Evolutionary conservation across 805 yeast genomes (phyloP).

Genomic region (Candida maris): DNA sequence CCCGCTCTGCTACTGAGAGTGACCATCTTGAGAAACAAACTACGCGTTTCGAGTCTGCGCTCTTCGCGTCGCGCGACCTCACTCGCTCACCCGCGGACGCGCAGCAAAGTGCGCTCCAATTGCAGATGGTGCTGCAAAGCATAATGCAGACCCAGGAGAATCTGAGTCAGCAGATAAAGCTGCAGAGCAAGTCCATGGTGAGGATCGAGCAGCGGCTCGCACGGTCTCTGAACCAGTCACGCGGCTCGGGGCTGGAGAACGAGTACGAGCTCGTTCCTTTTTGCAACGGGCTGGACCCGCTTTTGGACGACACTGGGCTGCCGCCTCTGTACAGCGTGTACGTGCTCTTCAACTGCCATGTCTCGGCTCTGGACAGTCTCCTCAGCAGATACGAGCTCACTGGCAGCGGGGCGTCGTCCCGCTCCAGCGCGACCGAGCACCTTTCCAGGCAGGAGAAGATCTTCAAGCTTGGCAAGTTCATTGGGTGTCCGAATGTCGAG

Average conservation of each 20-base stretch:
- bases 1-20: background rate
- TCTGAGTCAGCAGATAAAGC: constrained; percentile 17
- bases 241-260: constrained; percentile 31
- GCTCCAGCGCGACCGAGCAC: constrained; percentile 3
- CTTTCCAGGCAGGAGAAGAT: constrained; percentile 20
- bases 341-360: constrained; percentile 22
- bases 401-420: constrained; percentile 2
- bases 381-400: constrained; percentile 19
- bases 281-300: constrained; percentile 25
- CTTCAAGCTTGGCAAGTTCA: constrained; percentile 26
- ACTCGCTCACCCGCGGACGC: constrained; percentile 10
- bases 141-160: constrained; percentile 18
- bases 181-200: constrained; percentile 21
- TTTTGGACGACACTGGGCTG: constrained; percentile 16
- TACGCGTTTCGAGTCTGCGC: constrained; percentile 15
- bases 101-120: constrained; percentile 15
- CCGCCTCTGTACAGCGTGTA: constrained; percentile 26
- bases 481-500: constrained; percentile 31
- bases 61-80: constrained; percentile 14
- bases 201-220: constrained; percentile 28
- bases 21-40: constrained; percentile 8
- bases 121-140: constrained; percentile 17
- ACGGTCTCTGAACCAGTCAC: constrained; percentile 20
- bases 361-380: constrained; percentile 17
- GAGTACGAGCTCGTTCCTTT: constrained; percentile 28